phyloP scores from a whole-genome alignment of 1,284 basidiomycete species.

The Tetrapyrgos nigripes region DNA sequence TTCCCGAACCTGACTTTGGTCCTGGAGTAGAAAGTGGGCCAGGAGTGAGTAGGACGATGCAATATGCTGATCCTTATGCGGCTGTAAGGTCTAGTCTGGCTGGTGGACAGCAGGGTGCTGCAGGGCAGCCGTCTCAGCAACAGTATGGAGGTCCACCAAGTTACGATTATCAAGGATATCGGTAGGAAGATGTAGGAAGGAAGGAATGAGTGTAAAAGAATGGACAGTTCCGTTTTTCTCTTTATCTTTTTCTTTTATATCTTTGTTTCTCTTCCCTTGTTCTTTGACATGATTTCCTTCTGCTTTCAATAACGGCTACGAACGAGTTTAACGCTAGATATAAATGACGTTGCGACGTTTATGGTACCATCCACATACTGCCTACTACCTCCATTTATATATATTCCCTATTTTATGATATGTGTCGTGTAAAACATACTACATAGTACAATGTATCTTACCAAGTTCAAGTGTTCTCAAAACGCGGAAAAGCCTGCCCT shows the following conservation, averaged over 20 bases:
- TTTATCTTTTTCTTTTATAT: neutral
- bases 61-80: slow-evolving; percentile 84
- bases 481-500: too few relatives aligned
- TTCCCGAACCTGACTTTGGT: slow-evolving; percentile 44
- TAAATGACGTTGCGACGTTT: neutral
- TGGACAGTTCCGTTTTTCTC: neutral
- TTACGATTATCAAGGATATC: neutral
- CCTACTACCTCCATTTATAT: neutral
- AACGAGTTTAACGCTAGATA: neutral
- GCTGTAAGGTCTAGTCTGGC: slow-evolving; percentile 67
- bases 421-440: neutral
- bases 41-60: slow-evolving; percentile 84
- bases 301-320: neutral
- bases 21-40: slow-evolving; percentile 30
- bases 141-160: neutral
- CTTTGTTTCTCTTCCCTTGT: neutral
- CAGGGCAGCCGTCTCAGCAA: slow-evolving; percentile 14
- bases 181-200: neutral
- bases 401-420: neutral
- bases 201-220: neutral
- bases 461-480: too few relatives aligned
- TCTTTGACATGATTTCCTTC: neutral
- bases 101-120: slow-evolving; percentile 29
- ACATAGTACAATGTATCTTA: neutral
- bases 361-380: neutral